Evolutionary conservation across 768 basidiomycete genomes (phyloP).

Genomic region (Suillus clintonianus): DNA sequence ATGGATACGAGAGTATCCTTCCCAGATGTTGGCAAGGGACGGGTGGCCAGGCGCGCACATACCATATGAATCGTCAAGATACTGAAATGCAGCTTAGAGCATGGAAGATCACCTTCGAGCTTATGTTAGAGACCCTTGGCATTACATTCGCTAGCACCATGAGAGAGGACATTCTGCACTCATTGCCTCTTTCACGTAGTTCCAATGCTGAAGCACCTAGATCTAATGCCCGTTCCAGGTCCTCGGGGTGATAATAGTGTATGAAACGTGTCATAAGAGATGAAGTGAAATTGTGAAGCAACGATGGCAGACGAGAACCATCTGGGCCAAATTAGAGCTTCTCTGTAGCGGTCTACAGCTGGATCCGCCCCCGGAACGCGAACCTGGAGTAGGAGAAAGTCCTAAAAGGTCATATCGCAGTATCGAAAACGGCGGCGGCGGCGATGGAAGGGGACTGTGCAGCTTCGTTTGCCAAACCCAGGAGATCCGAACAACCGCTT

Average conservation of each 20-base stretch:
- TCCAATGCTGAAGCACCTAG: constrained; percentile 15
- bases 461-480: too few species aligned
- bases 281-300: constrained; percentile 16
- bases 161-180: constrained; percentile 4
- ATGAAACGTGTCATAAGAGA: constrained; percentile 17
- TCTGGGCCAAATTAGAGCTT: constrained; percentile 15
- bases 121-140: background rate
- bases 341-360: constrained; percentile 1
- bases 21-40: constrained; percentile 21
- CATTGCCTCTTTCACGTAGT: constrained; percentile 25
- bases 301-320: background rate
- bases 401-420: too few species aligned
- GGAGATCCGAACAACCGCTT: too few species aligned
- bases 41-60: constrained; percentile 21
- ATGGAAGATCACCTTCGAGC: constrained; percentile 16
- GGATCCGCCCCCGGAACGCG: background rate
- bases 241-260: constrained; percentile 15
- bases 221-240: constrained; percentile 29
- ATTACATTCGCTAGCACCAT: background rate
- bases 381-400: too few species aligned
- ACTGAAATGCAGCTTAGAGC: constrained; percentile 27
- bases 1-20: constrained; percentile 20
- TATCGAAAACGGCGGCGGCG: too few species aligned
- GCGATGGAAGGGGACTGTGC: too few species aligned
- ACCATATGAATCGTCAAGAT: constrained; percentile 25